phyloP scores from a whole-genome alignment of 441 rosid species.

The Geranium incanum region DNA sequence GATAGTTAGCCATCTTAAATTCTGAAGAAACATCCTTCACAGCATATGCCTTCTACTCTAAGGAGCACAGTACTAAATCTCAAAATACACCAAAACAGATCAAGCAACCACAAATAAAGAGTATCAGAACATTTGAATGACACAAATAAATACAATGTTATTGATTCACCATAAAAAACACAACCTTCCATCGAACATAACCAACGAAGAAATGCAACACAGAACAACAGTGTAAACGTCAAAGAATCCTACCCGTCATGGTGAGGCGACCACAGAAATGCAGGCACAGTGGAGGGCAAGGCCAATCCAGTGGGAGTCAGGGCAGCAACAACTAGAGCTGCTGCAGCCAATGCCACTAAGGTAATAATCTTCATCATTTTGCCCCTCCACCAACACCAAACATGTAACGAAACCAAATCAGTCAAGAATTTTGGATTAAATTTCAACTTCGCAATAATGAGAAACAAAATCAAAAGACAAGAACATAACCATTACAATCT shows the following conservation, averaged over 20 bases:
- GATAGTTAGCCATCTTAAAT: background rate
- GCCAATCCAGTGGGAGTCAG: slow-evolving; percentile 33
- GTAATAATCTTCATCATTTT: slow-evolving; percentile 18
- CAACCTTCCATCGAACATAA: background rate
- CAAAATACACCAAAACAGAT: background rate
- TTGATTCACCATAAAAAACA: background rate
- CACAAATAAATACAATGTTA: background rate
- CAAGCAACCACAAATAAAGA: background rate
- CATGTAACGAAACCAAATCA: background rate
- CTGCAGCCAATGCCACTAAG: slow-evolving; percentile 20
- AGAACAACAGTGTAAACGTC: background rate
- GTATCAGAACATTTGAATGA: background rate
- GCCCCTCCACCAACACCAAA: background rate
- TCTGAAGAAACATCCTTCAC: background rate
- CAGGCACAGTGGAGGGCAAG: slow-evolving; percentile 51
- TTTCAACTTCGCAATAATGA: background rate
- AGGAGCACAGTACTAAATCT: background rate
- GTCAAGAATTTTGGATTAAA: background rate
- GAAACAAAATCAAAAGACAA: background rate
- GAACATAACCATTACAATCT: background rate
- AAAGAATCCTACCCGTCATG: slow-evolving; percentile 28
- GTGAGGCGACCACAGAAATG: slow-evolving; percentile 76
- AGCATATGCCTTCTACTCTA: background rate
- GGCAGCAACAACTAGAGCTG: slow-evolving; percentile 26
- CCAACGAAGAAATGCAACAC: background rate